Conservation (phyloP, 164 flowering plant genomes). For the Umbilicus rupestris region DNA sequence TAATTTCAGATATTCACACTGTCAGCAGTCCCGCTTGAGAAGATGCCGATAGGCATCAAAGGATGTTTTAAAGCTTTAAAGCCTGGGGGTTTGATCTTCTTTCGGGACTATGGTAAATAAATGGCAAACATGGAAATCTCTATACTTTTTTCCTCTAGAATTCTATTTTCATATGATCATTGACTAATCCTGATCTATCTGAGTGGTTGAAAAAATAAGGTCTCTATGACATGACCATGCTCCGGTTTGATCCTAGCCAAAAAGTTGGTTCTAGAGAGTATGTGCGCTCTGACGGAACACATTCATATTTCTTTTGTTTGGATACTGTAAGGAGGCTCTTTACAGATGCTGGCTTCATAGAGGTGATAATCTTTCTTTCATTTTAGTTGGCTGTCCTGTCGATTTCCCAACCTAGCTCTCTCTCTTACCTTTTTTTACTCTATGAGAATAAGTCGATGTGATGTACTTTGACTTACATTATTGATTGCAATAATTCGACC, state of each 20-base stretch:
- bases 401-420: not conserved
- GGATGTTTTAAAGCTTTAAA: conserved; percentile 60
- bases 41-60: conserved; percentile 45
- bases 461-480: not conserved
- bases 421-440: not conserved
- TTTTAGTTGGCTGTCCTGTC: not conserved
- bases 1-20: conserved; percentile 67
- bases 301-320: conserved; percentile 75
- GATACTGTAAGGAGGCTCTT: conserved; percentile 55
- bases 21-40: conserved; percentile 57
- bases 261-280: conserved; percentile 74
- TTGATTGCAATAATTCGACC: not conserved
- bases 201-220: conserved; percentile 31
- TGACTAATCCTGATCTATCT: not conserved
- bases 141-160: not conserved
- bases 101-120: conserved; percentile 77
- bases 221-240: conserved; percentile 96
- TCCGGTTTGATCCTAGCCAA: conserved; percentile 65
- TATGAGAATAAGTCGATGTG: not conserved
- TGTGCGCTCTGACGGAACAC: conserved; percentile 80
- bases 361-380: conserved; percentile 30
- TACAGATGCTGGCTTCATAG: conserved; percentile 54
- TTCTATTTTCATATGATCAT: not conserved
- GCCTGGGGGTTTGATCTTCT: conserved; percentile 75
- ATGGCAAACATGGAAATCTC: conserved; percentile 1